phyloP scores from a whole-genome alignment of 805 yeast genomes.

The Schwanniomyces pseudopolymorphus region DNA sequence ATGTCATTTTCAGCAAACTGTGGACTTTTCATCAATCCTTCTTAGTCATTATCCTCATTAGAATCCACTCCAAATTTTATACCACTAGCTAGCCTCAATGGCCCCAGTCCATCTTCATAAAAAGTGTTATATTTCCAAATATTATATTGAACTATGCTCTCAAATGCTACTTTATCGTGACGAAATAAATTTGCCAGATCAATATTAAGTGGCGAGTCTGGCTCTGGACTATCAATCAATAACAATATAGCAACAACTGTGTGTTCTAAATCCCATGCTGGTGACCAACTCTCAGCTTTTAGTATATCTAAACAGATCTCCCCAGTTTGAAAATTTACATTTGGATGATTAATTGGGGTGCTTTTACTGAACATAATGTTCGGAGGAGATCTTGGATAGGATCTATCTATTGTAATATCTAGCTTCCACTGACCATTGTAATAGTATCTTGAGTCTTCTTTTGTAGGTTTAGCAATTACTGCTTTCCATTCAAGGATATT shows the following conservation, averaged over 20 bases:
- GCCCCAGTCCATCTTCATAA: conserved; percentile 5
- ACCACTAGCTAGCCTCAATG: not conserved
- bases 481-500: conserved; percentile 55
- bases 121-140: conserved; percentile 41
- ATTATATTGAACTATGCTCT: conserved; percentile 38
- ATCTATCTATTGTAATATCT: conserved; percentile 40
- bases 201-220: conserved; percentile 68
- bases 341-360: conserved; percentile 44
- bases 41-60: not conserved
- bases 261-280: conserved; percentile 66
- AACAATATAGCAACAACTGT: conserved; percentile 57
- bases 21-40: not conserved
- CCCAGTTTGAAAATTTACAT: conserved; percentile 48
- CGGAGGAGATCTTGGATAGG: conserved; percentile 65
- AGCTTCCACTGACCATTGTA: conserved; percentile 53
- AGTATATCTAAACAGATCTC: conserved; percentile 71
- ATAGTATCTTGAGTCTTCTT: conserved; percentile 47
- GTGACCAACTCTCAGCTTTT: conserved; percentile 61
- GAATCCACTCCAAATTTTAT: not conserved
- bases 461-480: conserved; percentile 47
- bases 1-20: not conserved
- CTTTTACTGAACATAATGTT: conserved; percentile 41
- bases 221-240: conserved; percentile 64
- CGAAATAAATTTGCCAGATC: conserved; percentile 65
- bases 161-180: conserved; percentile 38